These are phyloP conservation scores for Rosa persica DNA, from an alignment of 306 rosid species.

Conservation along the genomic window DNA sequence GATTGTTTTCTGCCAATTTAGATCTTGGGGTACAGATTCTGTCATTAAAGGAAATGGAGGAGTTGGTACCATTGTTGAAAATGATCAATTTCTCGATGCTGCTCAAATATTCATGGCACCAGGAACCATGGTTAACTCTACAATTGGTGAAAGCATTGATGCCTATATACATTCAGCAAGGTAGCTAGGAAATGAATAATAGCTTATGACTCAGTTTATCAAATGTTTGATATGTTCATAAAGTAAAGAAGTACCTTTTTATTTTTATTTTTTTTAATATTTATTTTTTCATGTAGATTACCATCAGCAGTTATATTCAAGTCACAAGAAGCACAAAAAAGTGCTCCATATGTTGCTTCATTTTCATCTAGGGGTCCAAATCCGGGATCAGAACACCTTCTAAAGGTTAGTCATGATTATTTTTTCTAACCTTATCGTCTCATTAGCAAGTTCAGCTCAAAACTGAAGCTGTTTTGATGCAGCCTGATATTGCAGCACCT, in stretches of 20 bases:
- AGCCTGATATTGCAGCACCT: constrained; percentile 95
- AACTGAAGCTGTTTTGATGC: constrained; percentile 18
- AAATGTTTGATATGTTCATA: not conserved
- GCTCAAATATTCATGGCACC: constrained; percentile 79
- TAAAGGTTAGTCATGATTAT: constrained; percentile 50
- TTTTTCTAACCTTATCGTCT: not conserved
- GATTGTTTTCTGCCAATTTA: constrained; percentile 53
- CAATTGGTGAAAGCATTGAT: constrained; percentile 40
- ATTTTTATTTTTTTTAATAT: no score
- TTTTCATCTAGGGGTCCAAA: constrained; percentile 92
- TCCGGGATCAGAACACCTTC: constrained; percentile 52
- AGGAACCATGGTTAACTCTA: constrained; percentile 52
- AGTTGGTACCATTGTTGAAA: constrained; percentile 55
- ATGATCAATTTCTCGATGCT: constrained; percentile 42
- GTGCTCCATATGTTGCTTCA: constrained; percentile 75
- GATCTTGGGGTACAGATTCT: constrained; percentile 58
- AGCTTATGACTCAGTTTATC: not conserved
- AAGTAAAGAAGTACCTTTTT: not conserved
- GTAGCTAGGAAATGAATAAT: constrained; percentile 31
- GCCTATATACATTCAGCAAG: constrained; percentile 59
- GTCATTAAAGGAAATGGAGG: constrained; percentile 67
- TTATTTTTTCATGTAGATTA: constrained; percentile 43
- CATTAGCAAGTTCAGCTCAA: not conserved
- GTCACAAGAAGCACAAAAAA: constrained; percentile 37
- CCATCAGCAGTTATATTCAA: constrained; percentile 67